Base-by-base conservation (phyloP, 306 rosid genomes). In the Quercus cerris region DNA sequence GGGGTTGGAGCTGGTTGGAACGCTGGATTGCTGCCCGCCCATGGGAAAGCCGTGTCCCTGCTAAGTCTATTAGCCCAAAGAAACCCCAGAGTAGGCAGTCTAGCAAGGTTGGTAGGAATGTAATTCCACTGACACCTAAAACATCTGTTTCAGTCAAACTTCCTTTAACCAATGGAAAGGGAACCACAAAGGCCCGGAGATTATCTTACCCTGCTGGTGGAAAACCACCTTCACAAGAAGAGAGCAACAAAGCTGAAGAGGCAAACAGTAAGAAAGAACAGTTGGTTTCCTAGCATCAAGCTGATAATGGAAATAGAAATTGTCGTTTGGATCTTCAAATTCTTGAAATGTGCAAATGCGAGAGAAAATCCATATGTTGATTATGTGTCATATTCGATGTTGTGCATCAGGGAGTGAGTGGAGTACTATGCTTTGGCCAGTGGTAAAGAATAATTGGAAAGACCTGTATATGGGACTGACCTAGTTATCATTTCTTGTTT, bases 1-100 rank as follows among this genome's bases (percentile, higher is more conserved):
- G 99, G 99, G 99, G 99, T 77, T 95, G 99, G 99, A 95, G 98
- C 91, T 95, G 99, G 99, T 93, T 93, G 81, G 99, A 93, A 62
- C 91, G 99, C 41, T 95, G 99, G 98, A 90, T 95, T 28, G 97
- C 99, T 51, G 99, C 93, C 58, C 98, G 97, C 23, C 99, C 99
- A 4, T 95, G 99, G 99, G 99, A 95, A 90, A 91, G 93, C 84
- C 98, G 98, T 7, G 81, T 90, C 14, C 72, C 84, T 15, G 55
- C 74, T 23, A 70, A 79, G 77, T 70, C 86, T 0, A 27, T 64
- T 68, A 90, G 80, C 82, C 90, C 88, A 6, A 90, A 89, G 80
- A 95, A 93, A 87, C 27, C 69, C 33, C 87, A 61, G 41, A 81
- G 64, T 59, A 88, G 63, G 83, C 94, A 82, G 80, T 35, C 94